Percentiles rank a stretch among this genome's conserved stretches.
These are phyloP conservation scores for Aplosporella prunicola DNA, from an alignment of 2,329 filamentous ascomycete species.

Conservation along the genomic window DNA sequence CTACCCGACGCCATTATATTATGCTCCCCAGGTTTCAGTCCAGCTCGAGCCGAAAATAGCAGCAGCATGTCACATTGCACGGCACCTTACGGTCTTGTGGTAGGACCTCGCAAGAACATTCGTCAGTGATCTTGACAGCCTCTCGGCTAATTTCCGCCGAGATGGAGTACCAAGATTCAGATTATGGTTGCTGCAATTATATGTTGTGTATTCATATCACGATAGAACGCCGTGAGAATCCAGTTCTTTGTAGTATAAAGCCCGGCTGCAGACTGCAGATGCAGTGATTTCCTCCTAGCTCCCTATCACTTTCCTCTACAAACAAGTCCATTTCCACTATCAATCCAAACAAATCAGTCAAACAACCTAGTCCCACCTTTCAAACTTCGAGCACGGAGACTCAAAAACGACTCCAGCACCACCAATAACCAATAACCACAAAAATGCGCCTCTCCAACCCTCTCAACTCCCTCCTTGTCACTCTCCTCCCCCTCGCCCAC, in stretches of 20 bases:
- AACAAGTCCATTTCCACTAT: background rate
- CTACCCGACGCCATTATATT: too few species aligned
- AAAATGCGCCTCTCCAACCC: conserved; percentile 15
- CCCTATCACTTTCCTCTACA: background rate
- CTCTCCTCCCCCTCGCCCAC: conserved; percentile 17
- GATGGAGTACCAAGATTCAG: too few species aligned
- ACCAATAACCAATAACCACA: background rate
- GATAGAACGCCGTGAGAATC: too few species aligned
- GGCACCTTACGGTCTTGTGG: background rate
- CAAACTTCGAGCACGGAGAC: too few species aligned
- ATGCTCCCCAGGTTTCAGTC: too few species aligned
- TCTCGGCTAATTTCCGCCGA: too few species aligned
- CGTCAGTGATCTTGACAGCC: background rate
- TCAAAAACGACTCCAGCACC: background rate
- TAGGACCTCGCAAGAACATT: background rate
- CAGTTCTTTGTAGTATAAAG: background rate
- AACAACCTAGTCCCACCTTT: too few species aligned
- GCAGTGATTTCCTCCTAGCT: background rate
- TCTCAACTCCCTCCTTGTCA: conserved; percentile 13
- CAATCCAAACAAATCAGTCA: too few species aligned
- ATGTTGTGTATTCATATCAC: too few species aligned
- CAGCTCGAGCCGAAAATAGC: conserved; percentile 5
- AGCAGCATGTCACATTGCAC: background rate
- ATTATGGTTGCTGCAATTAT: background rate
- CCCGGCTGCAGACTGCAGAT: background rate